Conservation (phyloP, 2,329 filamentous ascomycete genomes). For the Venturia nashicola region DNA sequence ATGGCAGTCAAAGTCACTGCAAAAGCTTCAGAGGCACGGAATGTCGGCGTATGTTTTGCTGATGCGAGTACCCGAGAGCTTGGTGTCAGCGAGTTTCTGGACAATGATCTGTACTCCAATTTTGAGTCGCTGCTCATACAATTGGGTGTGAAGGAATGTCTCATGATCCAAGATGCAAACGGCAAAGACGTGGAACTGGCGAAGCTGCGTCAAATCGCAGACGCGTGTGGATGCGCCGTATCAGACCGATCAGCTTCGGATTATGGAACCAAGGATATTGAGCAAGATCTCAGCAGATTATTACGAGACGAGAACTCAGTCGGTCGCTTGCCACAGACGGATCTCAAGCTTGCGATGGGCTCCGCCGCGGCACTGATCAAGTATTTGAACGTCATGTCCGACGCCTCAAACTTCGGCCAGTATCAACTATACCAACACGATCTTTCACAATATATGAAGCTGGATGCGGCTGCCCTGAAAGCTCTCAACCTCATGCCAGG, state of each 20-base stretch:
- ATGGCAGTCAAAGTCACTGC: constrained; percentile 85
- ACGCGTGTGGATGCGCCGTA: constrained; percentile 83
- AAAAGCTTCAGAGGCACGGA: constrained; percentile 74
- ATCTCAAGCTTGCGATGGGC: constrained; percentile 92
- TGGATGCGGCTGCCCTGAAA: constrained; percentile 86
- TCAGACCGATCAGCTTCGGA: constrained; percentile 66
- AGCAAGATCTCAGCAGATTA: constrained; percentile 80
- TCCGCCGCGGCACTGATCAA: constrained; percentile 88
- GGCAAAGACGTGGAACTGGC: constrained; percentile 80
- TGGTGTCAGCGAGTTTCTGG: constrained; percentile 86
- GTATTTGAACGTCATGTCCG: constrained; percentile 81
- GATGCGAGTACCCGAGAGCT: constrained; percentile 93
- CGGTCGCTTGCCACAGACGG: constrained; percentile 71
- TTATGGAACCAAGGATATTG: constrained; percentile 83
- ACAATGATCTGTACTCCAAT: constrained; percentile 58
- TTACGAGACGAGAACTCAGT: constrained; percentile 76
- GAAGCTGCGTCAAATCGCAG: constrained; percentile 80
- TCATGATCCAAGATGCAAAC: constrained; percentile 66
- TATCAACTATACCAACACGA: constrained; percentile 97
- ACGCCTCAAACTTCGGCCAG: constrained; percentile 90
- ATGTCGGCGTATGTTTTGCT: constrained; percentile 90
- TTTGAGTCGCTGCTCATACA: constrained; percentile 95
- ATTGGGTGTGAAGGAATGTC: constrained; percentile 84
- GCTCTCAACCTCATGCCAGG: constrained; percentile 96
- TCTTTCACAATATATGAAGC: constrained; percentile 92